A percentile compares a stretch with the other conserved stretches of the same genome.
Conservation (phyloP, 805 yeast species). For the Sungouiella thailandica region DNA sequence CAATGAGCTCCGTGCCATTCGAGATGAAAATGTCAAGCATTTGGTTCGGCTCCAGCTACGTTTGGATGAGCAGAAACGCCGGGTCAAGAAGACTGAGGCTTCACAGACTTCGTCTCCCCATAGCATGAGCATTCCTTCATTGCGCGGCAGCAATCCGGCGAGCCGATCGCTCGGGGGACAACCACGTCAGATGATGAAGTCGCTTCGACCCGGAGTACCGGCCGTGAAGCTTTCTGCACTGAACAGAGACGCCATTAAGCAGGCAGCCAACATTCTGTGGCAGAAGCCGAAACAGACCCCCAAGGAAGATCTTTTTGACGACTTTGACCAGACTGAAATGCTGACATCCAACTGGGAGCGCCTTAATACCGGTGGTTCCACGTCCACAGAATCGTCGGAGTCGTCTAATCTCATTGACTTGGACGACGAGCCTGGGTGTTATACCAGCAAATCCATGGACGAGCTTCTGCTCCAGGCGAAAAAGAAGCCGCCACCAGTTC, state of each 20-base stretch:
- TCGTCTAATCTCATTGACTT: slow-evolving; percentile 67
- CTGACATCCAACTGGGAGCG: slow-evolving; percentile 22
- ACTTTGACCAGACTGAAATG: slow-evolving; percentile 35
- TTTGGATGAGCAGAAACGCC: slow-evolving; percentile 28
- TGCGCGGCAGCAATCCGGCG: slow-evolving; percentile 13
- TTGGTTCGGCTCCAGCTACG: slow-evolving; percentile 36
- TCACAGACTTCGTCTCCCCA: slow-evolving; percentile 3
- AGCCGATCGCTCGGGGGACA: slow-evolving; percentile 10
- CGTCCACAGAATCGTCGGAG: slow-evolving; percentile 8
- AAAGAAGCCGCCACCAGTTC: slow-evolving; percentile 15
- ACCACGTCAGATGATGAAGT: slow-evolving; percentile 23
- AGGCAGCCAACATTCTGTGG: slow-evolving; percentile 15
- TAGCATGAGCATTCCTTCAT: slow-evolving; percentile 24
- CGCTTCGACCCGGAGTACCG: slow-evolving; percentile 6
- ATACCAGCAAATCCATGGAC: slow-evolving; percentile 16
- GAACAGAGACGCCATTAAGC: slow-evolving; percentile 14
- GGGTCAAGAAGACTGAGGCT: slow-evolving; percentile 9
- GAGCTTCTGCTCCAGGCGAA: slow-evolving; percentile 11
- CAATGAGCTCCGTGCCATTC: slow-evolving; percentile 29
- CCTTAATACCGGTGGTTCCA: slow-evolving; percentile 12
- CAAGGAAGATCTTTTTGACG: slow-evolving; percentile 25
- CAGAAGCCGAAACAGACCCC: slow-evolving; percentile 5
- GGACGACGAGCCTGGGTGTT: slow-evolving; percentile 29
- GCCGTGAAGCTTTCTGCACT: slow-evolving; percentile 14
- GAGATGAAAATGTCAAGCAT: slow-evolving; percentile 42